Conservation (phyloP, 352 stramenopile genomes). For the Globisporangium yorkense region DNA sequence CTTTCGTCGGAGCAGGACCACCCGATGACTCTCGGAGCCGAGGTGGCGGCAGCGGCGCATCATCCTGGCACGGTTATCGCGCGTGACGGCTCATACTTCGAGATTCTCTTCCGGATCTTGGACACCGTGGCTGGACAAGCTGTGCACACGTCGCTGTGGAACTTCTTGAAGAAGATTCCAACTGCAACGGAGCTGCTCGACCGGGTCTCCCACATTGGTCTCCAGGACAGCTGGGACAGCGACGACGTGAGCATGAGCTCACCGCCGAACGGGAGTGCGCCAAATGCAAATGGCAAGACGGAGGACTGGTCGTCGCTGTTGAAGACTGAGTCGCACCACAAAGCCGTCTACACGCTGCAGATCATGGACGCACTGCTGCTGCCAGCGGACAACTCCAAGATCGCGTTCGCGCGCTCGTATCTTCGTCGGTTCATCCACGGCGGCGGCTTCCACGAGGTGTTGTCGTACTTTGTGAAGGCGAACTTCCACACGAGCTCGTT, state of each 20-base stretch:
- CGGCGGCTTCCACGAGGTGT: conserved; percentile 76
- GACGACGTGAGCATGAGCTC: conserved; percentile 41
- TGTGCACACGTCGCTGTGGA: conserved; percentile 70
- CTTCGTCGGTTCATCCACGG: conserved; percentile 65
- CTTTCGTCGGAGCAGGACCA: conserved; percentile 34
- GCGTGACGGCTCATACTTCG: conserved; percentile 65
- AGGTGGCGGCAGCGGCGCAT: conserved; percentile 17
- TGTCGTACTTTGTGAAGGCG: conserved; percentile 75
- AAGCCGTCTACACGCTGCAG: conserved; percentile 84
- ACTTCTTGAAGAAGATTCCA: conserved; percentile 79
- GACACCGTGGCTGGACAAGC: conserved; percentile 53
- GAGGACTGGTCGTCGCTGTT: conserved; percentile 62
- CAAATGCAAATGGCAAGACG: conserved; percentile 15
- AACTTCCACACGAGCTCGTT: conserved; percentile 69
- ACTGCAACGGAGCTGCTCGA: conserved; percentile 66
- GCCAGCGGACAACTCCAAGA: conserved; percentile 55
- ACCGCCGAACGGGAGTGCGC: conserved; percentile 8
- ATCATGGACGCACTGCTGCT: conserved; percentile 83
- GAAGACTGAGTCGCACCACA: conserved; percentile 65
- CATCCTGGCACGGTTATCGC: conserved; percentile 66
- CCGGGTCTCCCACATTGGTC: conserved; percentile 51
- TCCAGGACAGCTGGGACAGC: conserved; percentile 16
- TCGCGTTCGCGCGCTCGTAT: conserved; percentile 56
- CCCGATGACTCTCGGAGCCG: conserved; percentile 14
- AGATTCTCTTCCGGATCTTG: conserved; percentile 78